Percentiles rank a stretch among this genome's conserved stretches.
Evolutionary conservation across 2,329 filamentous ascomycete genomes (phyloP).

Genomic region (Hypomyces perniciosus): DNA sequence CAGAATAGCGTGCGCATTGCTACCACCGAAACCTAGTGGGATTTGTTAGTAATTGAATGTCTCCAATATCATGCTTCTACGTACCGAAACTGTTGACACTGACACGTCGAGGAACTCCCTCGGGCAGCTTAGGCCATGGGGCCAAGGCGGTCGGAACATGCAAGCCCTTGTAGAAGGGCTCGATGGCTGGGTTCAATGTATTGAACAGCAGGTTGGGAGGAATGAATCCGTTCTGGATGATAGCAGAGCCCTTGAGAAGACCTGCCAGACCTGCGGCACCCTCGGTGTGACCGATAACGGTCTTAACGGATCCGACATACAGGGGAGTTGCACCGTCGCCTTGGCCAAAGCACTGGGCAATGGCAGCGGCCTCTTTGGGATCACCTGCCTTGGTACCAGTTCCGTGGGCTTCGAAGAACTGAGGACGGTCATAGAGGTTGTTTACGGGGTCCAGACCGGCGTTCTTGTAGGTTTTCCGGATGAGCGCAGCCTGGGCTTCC

Average conservation of each 20-base stretch:
- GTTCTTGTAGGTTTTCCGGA: not conserved
- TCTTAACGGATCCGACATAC: slow-evolving; percentile 16
- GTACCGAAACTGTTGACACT: slow-evolving; percentile 29
- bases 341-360: no score
- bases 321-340: no score
- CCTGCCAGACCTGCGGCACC: slow-evolving; percentile 3
- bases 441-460: slow-evolving; percentile 20
- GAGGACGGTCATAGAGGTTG: no score
- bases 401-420: no score
- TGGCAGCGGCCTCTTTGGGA: no score
- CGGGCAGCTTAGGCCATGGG: slow-evolving; percentile 18
- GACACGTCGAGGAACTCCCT: slow-evolving; percentile 12
- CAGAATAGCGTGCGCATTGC: slow-evolving; percentile 39
- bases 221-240: slow-evolving; percentile 12
- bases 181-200: slow-evolving; percentile 21
- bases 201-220: slow-evolving; percentile 29
- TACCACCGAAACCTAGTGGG: slow-evolving; percentile 29
- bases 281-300: slow-evolving; percentile 3
- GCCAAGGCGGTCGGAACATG: slow-evolving; percentile 16
- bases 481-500: not conserved
- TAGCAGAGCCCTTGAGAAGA: not conserved
- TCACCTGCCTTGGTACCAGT: no score
- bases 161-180: slow-evolving; percentile 19
- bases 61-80: no score
- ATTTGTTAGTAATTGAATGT: no score